Evolutionary conservation across 2,329 filamentous ascomycete genomes (phyloP), one percentile per base, ranked within the genome.

Genomic region (Chlorencoelia australis): DNA sequence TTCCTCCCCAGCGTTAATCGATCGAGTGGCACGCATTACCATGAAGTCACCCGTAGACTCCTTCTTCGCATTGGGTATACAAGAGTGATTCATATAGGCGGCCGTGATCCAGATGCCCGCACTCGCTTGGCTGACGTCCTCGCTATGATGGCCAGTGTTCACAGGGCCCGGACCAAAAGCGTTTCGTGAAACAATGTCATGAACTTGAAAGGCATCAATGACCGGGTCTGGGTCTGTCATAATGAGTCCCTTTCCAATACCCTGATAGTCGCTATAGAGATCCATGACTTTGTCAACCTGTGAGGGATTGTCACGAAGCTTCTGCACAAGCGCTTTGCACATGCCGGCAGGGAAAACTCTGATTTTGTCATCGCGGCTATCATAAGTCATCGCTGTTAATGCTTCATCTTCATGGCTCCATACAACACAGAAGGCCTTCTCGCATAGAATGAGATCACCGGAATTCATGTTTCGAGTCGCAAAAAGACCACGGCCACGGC

Each of bases 11-110:
- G 62, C 46, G 0, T 55, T 42, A 1, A 75, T 51, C 20, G 68
- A 58, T n/a, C 49, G 47, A 0, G 61, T 55, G 0, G 71, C 70
- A 8, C 67, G 64, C 13, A 75, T 32, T 4, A 74, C 58, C 46
- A 63, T 60, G 56, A 75, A 61, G 45, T 76, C 69, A 3, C 70
- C 69, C 18, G 75, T 67, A 46, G 69, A 72, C 1, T 63, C 53
- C 14, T 65, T 66, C 0, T 41, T 42, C 10, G 62, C 62, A 44
- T 73, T 75, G 5, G 52, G 50, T 5, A 62, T 20, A 48, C 72
- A 76, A 5, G 61, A 62, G 43, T 75, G 71, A 40, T 76, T 75
- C 41, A 71, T 63, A 38, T 60, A 58, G 0, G 70, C 66, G 4
- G 67, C 65, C 2, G 57, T 36, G 3, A 57, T 41, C 68, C 70